These are phyloP conservation scores for Dryas drummondii DNA, from an alignment of 306 rosid genomes.

Conservation along the genomic window DNA sequence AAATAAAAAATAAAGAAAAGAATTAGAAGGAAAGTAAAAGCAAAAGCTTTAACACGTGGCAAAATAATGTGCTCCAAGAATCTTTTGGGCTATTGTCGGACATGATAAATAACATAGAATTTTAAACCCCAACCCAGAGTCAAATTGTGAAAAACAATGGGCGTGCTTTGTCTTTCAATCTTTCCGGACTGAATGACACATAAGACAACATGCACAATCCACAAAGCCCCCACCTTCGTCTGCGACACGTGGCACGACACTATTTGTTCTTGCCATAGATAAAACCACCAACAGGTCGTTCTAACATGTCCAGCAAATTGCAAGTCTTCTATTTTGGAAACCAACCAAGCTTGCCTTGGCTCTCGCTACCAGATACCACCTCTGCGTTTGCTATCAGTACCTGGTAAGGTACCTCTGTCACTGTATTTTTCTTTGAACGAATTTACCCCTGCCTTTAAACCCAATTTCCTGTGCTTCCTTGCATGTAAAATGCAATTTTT, in stretches of 20 bases:
- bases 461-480: constrained; percentile 9
- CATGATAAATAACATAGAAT: too few relatives aligned
- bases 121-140: neutral
- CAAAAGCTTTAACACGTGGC: neutral
- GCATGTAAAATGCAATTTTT: constrained; percentile 29
- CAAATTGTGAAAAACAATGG: constrained; percentile 14
- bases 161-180: neutral
- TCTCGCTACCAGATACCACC: neutral
- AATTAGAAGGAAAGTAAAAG: neutral
- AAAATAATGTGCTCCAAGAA: neutral
- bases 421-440: constrained; percentile 26
- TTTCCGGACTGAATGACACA: constrained; percentile 21
- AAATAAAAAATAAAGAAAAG: too few relatives aligned
- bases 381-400: constrained; percentile 27
- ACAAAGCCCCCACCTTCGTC: constrained; percentile 15
- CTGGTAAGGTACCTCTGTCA: neutral
- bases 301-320: neutral
- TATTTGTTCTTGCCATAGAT: constrained; percentile 16
- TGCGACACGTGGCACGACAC: neutral
- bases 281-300: neutral
- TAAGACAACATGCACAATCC: neutral
- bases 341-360: too few relatives aligned
- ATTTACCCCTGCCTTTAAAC: constrained; percentile 31
- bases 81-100: neutral
- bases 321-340: constrained; percentile 19